These are phyloP conservation scores for Pichia sp. DNA, from an alignment of 1,139 yeast species.

Conservation along the genomic window DNA sequence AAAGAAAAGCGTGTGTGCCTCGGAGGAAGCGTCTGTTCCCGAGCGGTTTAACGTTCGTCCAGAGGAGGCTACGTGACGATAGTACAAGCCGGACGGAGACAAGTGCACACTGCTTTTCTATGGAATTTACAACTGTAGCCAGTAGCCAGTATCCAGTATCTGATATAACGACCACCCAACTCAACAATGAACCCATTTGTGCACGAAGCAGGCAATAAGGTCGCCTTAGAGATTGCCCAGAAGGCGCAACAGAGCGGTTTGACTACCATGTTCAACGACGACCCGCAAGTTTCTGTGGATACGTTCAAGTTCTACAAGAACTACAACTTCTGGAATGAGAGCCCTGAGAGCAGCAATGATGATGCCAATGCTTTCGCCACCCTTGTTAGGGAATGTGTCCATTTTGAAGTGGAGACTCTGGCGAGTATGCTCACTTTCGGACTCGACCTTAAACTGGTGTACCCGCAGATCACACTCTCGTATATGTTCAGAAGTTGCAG, in stretches of 20 bases:
- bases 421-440: slow-evolving; percentile 16
- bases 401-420: slow-evolving; percentile 16
- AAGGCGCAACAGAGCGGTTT: slow-evolving; percentile 11
- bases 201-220: slow-evolving; percentile 9
- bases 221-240: slow-evolving; percentile 11
- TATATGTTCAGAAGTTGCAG: slow-evolving; percentile 12
- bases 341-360: slow-evolving; percentile 9
- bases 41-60: too few relatives aligned
- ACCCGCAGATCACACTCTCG: slow-evolving; percentile 10
- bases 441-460: slow-evolving; percentile 8
- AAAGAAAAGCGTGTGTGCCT: too few relatives aligned
- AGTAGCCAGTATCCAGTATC: too few relatives aligned
- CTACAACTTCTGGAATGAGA: slow-evolving; percentile 10
- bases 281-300: slow-evolving; percentile 12
- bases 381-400: slow-evolving; percentile 14
- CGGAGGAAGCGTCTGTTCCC: too few relatives aligned
- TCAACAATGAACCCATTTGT: slow-evolving; percentile 13
- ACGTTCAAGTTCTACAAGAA: slow-evolving; percentile 10
- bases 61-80: too few relatives aligned
- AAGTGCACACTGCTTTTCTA: too few relatives aligned
- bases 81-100: too few relatives aligned
- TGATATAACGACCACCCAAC: too few relatives aligned
- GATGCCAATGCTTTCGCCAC: slow-evolving; percentile 13
- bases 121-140: too few relatives aligned
- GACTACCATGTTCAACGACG: slow-evolving; percentile 13